Conservation (phyloP, 805 yeast species). For the Spathaspora girioi region DNA sequence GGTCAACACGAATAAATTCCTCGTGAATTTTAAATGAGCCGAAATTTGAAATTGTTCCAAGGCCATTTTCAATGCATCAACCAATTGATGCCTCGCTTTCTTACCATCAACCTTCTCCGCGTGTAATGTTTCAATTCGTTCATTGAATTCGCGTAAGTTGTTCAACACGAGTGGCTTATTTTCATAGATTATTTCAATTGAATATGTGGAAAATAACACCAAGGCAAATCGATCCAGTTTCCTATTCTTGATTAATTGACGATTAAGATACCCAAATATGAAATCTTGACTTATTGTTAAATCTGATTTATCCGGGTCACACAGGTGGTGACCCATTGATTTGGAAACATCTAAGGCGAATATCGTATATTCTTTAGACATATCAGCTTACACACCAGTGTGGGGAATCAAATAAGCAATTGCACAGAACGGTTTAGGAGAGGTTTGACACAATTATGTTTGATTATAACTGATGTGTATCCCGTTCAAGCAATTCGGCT, state of each 20-base stretch:
- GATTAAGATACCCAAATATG: conserved; percentile 35
- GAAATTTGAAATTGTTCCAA: conserved; percentile 7
- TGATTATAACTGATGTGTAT: not conserved
- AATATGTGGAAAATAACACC: conserved; percentile 14
- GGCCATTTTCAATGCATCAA: conserved; percentile 1
- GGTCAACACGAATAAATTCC: conserved; percentile 36
- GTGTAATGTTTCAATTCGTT: not conserved
- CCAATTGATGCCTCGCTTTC: not conserved
- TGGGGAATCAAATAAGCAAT: no score
- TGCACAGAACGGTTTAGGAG: no score
- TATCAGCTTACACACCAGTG: not conserved
- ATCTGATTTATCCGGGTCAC: conserved; percentile 36
- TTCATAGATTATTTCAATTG: conserved; percentile 3
- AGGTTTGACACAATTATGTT: not conserved
- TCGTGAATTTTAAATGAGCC: conserved; percentile 23
- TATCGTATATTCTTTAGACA: conserved; percentile 35
- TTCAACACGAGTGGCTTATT: conserved; percentile 6
- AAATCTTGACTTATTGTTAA: conserved; percentile 37
- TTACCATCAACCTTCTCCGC: not conserved
- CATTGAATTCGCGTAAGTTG: conserved; percentile 1
- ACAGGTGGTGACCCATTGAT: conserved; percentile 35
- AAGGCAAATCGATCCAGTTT: conserved; percentile 39
- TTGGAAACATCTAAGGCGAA: conserved; percentile 51
- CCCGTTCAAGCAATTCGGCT: not conserved
- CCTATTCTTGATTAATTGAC: conserved; percentile 22